Evolutionary conservation across 352 stramenopile genomes (phyloP).

Genomic region (Phytopythium delawarense): DNA sequence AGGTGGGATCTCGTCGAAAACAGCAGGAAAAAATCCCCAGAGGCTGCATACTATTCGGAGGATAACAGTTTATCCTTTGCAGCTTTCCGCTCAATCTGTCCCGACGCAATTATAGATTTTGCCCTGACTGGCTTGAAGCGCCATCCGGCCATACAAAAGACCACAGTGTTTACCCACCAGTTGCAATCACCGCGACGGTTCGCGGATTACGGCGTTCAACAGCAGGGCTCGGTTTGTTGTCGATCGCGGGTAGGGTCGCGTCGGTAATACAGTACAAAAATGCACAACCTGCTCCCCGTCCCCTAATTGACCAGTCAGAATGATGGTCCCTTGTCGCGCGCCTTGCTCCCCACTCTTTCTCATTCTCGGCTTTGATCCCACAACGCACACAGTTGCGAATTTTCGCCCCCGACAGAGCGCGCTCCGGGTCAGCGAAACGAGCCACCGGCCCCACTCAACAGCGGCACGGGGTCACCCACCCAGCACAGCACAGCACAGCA

Average conservation of each 20-base stretch:
- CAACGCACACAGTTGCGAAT: neutral
- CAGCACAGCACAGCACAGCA: neutral
- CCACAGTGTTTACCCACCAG: neutral
- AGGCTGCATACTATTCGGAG: no score
- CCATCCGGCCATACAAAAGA: neutral
- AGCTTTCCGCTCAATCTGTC: no score
- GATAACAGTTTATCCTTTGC: no score
- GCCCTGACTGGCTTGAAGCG: neutral
- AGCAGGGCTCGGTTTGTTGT: neutral
- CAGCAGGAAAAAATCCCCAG: neutral
- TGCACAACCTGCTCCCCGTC: neutral
- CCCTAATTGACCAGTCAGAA: neutral
- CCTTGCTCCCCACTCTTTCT: conserved; percentile 1
- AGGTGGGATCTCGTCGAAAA: conserved; percentile 4
- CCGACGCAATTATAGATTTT: neutral
- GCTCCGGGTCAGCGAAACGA: neutral
- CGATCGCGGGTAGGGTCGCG: neutral
- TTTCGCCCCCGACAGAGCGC: neutral
- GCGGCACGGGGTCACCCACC: neutral
- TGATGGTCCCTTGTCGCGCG: neutral
- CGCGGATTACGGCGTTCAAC: neutral
- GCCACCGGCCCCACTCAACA: neutral
- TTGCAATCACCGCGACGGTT: conserved; percentile 2
- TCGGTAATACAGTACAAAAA: neutral
- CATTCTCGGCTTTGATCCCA: neutral